A percentile compares a stretch with the other conserved stretches of the same genome.
phyloP scores from a whole-genome alignment of 1,284 basidiomycete genomes.

The Melampsora abietis-canadensis region DNA sequence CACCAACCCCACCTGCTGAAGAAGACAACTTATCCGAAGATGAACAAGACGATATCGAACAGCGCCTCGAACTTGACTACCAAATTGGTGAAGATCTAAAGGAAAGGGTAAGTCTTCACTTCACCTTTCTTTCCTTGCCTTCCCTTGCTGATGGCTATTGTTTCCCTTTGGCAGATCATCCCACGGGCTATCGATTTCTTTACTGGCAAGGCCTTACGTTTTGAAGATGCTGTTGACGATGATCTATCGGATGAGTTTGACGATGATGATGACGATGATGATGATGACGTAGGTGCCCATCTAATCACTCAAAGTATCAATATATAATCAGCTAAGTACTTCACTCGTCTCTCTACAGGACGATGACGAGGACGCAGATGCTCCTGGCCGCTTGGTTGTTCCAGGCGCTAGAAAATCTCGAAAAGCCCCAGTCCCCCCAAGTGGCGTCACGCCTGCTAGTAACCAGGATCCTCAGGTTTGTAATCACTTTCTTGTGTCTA shows the following conservation, averaged over 20 bases:
- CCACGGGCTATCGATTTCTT: conserved; percentile 43
- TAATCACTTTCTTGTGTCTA: not conserved
- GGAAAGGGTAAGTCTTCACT: conserved; percentile 21
- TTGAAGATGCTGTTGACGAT: conserved; percentile 30
- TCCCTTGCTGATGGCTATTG: conserved; percentile 7
- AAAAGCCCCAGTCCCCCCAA: conserved; percentile 40
- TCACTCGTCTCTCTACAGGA: not conserved
- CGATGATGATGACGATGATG: conserved; percentile 37
- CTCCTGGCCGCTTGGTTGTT: conserved; percentile 30
- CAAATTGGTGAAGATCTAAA: conserved; percentile 44
- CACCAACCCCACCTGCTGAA: conserved; percentile 31
- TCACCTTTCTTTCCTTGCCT: not conserved
- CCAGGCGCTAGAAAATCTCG: conserved; percentile 37
- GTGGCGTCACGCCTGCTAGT: conserved; percentile 38
- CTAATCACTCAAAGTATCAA: not conserved
- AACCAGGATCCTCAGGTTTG: conserved; percentile 41
- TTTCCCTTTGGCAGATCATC: conserved; percentile 26
- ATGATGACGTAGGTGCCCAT: conserved; percentile 13
- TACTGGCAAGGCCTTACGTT: conserved; percentile 40
- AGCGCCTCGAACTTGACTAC: conserved; percentile 38
- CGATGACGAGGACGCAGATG: conserved; percentile 36
- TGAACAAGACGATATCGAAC: conserved; percentile 43
- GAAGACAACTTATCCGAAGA: conserved; percentile 40
- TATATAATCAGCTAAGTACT: not conserved
- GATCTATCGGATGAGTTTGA: conserved; percentile 41